These are phyloP conservation scores for Scedosporium minutisporum DNA, from an alignment of 2,329 filamentous ascomycete genomes.

Conservation along the genomic window DNA sequence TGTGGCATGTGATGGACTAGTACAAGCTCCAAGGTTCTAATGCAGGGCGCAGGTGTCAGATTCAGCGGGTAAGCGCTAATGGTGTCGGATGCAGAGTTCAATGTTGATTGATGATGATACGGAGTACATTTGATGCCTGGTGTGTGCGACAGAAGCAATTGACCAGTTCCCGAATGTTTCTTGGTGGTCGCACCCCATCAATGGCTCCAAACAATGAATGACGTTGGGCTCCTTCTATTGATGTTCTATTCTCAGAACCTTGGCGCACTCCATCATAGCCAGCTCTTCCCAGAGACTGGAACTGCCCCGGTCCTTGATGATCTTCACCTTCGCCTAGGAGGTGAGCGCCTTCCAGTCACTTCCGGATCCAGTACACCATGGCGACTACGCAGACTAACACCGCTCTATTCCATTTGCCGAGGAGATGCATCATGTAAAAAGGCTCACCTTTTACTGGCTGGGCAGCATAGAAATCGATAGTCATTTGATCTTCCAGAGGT, in stretches of 20 bases:
- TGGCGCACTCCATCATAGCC: neutral
- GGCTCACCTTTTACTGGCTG: too few relatives aligned
- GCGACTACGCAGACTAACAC: too few relatives aligned
- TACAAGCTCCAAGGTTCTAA: neutral
- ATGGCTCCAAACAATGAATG: neutral
- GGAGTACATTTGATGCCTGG: neutral
- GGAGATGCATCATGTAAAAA: too few relatives aligned
- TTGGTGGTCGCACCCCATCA: neutral
- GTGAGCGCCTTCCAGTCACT: neutral
- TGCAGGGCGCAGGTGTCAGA: neutral
- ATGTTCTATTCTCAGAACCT: neutral
- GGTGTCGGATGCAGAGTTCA: neutral
- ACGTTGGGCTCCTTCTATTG: too few relatives aligned
- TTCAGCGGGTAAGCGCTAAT: neutral
- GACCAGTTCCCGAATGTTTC: neutral
- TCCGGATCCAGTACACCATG: too few relatives aligned
- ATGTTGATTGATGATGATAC: too few relatives aligned
- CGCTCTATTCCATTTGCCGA: too few relatives aligned
- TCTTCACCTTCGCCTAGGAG: neutral
- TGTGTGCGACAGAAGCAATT: neutral
- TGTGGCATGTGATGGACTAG: neutral
- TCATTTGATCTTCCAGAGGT: too few relatives aligned
- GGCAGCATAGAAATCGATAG: too few relatives aligned
- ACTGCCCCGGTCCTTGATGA: neutral
- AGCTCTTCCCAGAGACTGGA: neutral